phyloP scores from a whole-genome alignment of 1,284 basidiomycete genomes.

The Malassezia sympodialis region DNA sequence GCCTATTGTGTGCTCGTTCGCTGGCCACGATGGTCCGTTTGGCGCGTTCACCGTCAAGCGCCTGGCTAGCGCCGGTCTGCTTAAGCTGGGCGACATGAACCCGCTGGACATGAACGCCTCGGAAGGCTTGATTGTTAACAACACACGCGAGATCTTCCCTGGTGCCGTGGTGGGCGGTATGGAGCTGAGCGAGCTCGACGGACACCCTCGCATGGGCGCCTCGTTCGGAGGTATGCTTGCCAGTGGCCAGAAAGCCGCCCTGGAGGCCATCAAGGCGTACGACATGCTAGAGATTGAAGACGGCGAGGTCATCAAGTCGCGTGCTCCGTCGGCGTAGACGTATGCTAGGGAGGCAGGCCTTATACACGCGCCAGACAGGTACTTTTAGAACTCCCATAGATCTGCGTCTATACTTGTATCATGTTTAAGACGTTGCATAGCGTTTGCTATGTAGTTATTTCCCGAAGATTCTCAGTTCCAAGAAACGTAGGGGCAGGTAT shows the following conservation, averaged over 20 bases:
- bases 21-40: constrained; percentile 71
- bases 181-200: constrained; percentile 74
- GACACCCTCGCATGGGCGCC: constrained; percentile 57
- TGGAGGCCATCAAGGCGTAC: constrained; percentile 61
- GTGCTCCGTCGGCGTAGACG: not conserved
- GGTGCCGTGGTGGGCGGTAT: constrained; percentile 66
- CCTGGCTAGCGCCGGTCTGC: constrained; percentile 63
- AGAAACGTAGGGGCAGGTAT: not conserved
- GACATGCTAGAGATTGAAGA: constrained; percentile 58
- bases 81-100: constrained; percentile 71
- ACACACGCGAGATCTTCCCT: constrained; percentile 67
- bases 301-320: constrained; percentile 54
- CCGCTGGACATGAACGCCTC: constrained; percentile 43
- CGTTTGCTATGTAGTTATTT: not conserved
- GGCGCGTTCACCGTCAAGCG: constrained; percentile 76
- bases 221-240: constrained; percentile 71
- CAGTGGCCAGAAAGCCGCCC: constrained; percentile 66
- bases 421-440: no score
- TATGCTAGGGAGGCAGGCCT: not conserved
- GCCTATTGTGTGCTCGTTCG: constrained; percentile 57
- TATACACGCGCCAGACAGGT: not conserved
- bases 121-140: constrained; percentile 49
- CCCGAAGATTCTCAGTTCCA: not conserved
- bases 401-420: no score
- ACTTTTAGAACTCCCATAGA: no score